Conservation (phyloP, 768 basidiomycete genomes). For the Multifurca ochricompacta region DNA sequence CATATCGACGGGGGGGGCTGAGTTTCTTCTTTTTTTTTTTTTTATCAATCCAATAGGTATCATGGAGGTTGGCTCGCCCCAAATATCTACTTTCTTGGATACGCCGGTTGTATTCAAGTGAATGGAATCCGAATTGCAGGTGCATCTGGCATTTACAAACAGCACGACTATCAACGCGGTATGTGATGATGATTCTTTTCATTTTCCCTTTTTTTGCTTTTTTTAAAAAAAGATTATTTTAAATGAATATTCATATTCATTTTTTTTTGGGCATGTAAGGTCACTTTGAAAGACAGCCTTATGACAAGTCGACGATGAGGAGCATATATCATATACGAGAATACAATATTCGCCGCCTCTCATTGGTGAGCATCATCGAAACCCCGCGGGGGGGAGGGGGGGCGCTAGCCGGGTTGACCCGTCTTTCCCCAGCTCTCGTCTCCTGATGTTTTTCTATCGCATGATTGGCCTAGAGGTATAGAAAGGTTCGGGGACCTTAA, state of each 20-base stretch:
- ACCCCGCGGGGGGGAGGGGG: too few relatives aligned
- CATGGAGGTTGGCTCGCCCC: slow-evolving; percentile 97
- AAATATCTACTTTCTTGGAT: slow-evolving; percentile 93
- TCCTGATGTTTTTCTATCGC: slow-evolving; percentile 79
- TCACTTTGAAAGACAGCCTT: slow-evolving; percentile 77
- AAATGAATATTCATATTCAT: too few relatives aligned
- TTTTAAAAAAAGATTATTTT: too few relatives aligned
- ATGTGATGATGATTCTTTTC: not conserved
- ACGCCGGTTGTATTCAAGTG: slow-evolving; percentile 81
- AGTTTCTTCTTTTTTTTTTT: too few relatives aligned
- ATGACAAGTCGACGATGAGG: slow-evolving; percentile 58
- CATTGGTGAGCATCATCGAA: slow-evolving; percentile 58
- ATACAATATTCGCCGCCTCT: slow-evolving; percentile 71
- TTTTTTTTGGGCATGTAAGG: slow-evolving; percentile 44
- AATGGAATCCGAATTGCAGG: slow-evolving; percentile 87
- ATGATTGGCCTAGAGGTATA: slow-evolving; percentile 92
- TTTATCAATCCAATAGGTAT: slow-evolving; percentile 60
- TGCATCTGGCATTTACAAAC: slow-evolving; percentile 87
- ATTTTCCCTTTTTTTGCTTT: too few relatives aligned
- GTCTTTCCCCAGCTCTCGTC: slow-evolving; percentile 44
- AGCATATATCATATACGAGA: slow-evolving; percentile 90
- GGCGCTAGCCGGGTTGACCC: too few relatives aligned
- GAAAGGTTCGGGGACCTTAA: slow-evolving; percentile 69
- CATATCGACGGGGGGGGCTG: too few relatives aligned
- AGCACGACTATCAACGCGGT: slow-evolving; percentile 66